Base-by-base conservation (phyloP, 2,329 filamentous ascomycete genomes). In the Xylariales sp. region DNA sequence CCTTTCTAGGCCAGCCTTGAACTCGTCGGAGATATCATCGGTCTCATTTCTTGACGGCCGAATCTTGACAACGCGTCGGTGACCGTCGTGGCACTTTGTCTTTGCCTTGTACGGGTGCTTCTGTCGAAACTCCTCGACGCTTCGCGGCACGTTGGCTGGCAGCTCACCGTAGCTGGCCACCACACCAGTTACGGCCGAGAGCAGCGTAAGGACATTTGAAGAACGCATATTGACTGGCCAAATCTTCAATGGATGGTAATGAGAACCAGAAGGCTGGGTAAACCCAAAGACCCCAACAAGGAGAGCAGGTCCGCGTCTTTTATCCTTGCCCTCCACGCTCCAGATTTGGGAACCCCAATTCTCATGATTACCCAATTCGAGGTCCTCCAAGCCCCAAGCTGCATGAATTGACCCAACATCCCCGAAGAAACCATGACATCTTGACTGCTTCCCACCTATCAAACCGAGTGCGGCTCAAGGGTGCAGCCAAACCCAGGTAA, bases 11-110 rank as follows among this genome's bases (percentile, higher is more conserved):
- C 83, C 87, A 74, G 80, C 79, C 34, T 85, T 79, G 72, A 90
- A 88, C 43, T 86, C 85, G 7, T 80, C 80, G 1, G 87, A 85
- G 50, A 89, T 79, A 73, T 90, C 87, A 63, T 89, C 87, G 0
- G 78, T 81, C 46, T 87, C 86, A 59, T 85, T 81, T 62, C 76
- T 78, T 0, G 86, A 89, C 1, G 84, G 72, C 6, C 86, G 82
- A 59, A 89, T 87, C 2, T 80, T 84, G 67, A 88, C 79, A 6
- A 77, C 72, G 39, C 70, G 76, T 36, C 80, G 75, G 36, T 62
- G 59, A 12, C 62, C 45, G 23, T 71, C 46, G 34, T 55, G 50
- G 14, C 67, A 62, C 6, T 60, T 72, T 5, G 72, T 66, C 65
- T 61, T 72, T 8, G 72, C 63, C 62, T 73, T 71, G 68, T 81